Conservation (phyloP, 2,329 filamentous ascomycete genomes). For the Ophiostoma tasmaniense region DNA sequence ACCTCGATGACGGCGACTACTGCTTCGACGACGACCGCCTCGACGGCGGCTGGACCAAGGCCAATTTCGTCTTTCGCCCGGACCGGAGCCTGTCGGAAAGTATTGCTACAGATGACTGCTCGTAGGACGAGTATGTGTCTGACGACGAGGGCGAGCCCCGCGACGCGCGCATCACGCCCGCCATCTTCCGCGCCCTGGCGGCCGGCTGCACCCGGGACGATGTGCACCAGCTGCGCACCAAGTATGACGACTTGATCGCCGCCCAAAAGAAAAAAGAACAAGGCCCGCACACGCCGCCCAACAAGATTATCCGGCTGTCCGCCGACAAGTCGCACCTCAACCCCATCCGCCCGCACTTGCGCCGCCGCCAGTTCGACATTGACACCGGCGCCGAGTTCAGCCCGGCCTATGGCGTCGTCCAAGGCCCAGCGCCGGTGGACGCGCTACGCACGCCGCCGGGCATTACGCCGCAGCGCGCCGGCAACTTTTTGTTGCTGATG, state of each 20-base stretch:
- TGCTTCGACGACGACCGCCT: conserved; percentile 10
- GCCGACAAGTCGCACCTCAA: conserved; percentile 10
- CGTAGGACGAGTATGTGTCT: conserved; percentile 25
- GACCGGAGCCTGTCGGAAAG: background rate
- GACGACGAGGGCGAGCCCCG: conserved; percentile 35
- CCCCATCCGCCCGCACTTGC: conserved; percentile 8
- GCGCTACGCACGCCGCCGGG: conserved; percentile 19
- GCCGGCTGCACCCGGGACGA: conserved; percentile 18
- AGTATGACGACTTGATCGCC: background rate
- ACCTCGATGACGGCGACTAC: background rate
- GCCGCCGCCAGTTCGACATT: conserved; percentile 25
- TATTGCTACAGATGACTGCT: background rate
- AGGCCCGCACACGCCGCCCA: conserved; percentile 13
- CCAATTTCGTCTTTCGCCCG: conserved; percentile 7
- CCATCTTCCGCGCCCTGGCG: conserved; percentile 18
- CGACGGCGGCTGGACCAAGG: conserved; percentile 15
- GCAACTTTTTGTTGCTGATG: conserved; percentile 15
- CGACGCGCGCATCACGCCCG: conserved; percentile 22
- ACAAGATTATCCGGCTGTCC: conserved; percentile 17
- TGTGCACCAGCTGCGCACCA: conserved; percentile 7
- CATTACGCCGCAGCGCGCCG: conserved; percentile 19
- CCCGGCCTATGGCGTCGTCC: conserved; percentile 19
- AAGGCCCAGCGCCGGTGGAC: conserved; percentile 7
- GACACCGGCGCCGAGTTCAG: conserved; percentile 21
- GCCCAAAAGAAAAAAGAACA: background rate